Evolutionary conservation across 1,139 yeast genomes (phyloP).

Genomic region (Sugiyamaella grinbergsii): DNA sequence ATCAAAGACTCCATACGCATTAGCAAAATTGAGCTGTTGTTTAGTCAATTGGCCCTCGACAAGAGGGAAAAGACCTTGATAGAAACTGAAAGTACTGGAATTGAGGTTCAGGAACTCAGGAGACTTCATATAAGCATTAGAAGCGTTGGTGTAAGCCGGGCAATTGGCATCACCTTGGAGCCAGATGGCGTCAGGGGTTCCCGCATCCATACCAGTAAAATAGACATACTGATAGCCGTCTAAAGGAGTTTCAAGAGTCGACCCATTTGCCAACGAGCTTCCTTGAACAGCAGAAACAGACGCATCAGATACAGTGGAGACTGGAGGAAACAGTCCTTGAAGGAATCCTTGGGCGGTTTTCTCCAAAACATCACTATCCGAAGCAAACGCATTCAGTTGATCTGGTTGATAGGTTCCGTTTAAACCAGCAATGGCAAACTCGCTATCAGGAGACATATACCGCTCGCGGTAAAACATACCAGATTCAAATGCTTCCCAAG

Average conservation of each 20-base stretch:
- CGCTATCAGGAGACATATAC: conserved; percentile 44
- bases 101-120: conserved; percentile 40
- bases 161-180: conserved; percentile 48
- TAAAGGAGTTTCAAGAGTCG: conserved; percentile 43
- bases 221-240: conserved; percentile 50
- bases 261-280: conserved; percentile 45
- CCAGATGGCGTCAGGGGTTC: conserved; percentile 46
- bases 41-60: conserved; percentile 32
- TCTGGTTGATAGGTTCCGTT: conserved; percentile 39
- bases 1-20: conserved; percentile 47
- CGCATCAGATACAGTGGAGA: conserved; percentile 32
- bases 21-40: conserved; percentile 42
- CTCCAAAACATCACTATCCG: conserved; percentile 43
- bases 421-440: conserved; percentile 34
- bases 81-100: conserved; percentile 43
- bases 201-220: conserved; percentile 42
- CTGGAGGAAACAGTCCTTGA: conserved; percentile 51
- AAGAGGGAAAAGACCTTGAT: conserved; percentile 39
- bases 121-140: conserved; percentile 37
- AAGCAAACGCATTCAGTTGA: conserved; percentile 42
- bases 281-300: conserved; percentile 33
- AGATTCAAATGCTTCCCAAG: conserved; percentile 41
- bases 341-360: conserved; percentile 47
- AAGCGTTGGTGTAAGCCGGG: conserved; percentile 42
- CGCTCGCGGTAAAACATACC: conserved; percentile 47